Conservation (phyloP, 148 eudicot species). For the Salicornia ramosissima region DNA sequence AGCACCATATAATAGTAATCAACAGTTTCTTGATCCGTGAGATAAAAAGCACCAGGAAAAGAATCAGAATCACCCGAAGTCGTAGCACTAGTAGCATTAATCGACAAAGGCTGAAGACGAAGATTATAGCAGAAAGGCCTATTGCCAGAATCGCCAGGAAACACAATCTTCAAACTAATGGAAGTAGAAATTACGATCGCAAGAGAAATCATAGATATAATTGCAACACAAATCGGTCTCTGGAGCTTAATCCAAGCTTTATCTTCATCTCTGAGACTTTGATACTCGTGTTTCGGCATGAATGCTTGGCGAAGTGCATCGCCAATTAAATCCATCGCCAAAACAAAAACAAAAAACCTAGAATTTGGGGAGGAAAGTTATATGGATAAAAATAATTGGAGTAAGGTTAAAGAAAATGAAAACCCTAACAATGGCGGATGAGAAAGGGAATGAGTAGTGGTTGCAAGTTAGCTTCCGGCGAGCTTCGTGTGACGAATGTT, state of each 20-base stretch:
- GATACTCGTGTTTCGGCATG: conserved; percentile 91
- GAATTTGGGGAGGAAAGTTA: neutral
- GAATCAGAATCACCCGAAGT: conserved; percentile 41
- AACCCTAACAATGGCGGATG: conserved; percentile 32
- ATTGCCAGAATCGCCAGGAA: conserved; percentile 40
- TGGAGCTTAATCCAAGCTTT: conserved; percentile 55
- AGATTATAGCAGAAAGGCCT: conserved; percentile 61
- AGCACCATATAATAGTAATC: conserved; percentile 78
- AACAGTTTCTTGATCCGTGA: conserved; percentile 84
- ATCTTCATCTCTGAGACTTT: conserved; percentile 72
- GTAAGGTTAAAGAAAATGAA: conserved; percentile 6
- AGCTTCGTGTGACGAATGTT: neutral
- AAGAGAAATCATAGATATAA: conserved; percentile 30
- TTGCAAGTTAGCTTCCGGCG: neutral
- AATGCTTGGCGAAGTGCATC: conserved; percentile 91
- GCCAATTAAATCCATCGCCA: conserved; percentile 42
- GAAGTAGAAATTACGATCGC: conserved; percentile 44
- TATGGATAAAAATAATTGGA: no score
- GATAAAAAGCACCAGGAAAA: conserved; percentile 61
- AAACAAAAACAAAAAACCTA: neutral
- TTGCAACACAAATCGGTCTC: conserved; percentile 35
- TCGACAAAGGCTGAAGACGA: conserved; percentile 48
- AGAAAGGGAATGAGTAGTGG: neutral
- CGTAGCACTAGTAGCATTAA: conserved; percentile 27
- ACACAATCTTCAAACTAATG: conserved; percentile 68